Evolutionary conservation across 306 rosid species (phyloP).

Genomic region (Medicago ruthenica): DNA sequence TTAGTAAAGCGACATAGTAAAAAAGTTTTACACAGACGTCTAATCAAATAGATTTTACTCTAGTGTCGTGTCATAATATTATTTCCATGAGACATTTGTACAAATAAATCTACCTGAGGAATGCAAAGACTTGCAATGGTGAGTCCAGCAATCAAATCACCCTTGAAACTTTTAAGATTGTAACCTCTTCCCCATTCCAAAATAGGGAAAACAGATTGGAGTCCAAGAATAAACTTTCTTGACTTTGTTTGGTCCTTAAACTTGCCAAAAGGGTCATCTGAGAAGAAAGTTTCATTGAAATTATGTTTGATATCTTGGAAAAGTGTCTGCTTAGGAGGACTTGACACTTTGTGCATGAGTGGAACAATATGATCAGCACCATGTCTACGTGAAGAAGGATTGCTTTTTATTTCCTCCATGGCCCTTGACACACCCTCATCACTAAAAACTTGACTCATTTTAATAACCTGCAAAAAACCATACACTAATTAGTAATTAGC

Average conservation of each 20-base stretch:
- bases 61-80: not conserved
- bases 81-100: not conserved
- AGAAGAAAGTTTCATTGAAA: slow-evolving; percentile 53
- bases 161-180: slow-evolving; percentile 54
- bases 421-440: slow-evolving; percentile 19
- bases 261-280: slow-evolving; percentile 55
- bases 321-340: slow-evolving; percentile 52
- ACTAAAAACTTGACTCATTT: slow-evolving; percentile 45
- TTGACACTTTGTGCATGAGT: slow-evolving; percentile 44
- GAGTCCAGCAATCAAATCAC: slow-evolving; percentile 62
- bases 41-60: not conserved
- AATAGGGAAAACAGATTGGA: slow-evolving; percentile 67
- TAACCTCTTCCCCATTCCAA: slow-evolving; percentile 63
- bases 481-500: not conserved
- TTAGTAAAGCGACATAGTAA: not conserved
- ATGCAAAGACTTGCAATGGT: slow-evolving; percentile 87
- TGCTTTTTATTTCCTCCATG: slow-evolving; percentile 38
- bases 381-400: slow-evolving; percentile 36
- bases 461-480: slow-evolving; percentile 18
- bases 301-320: slow-evolving; percentile 43
- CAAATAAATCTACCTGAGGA: slow-evolving; percentile 63
- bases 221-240: slow-evolving; percentile 48
- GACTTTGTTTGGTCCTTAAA: slow-evolving; percentile 49
- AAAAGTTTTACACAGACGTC: not conserved
- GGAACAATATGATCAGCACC: slow-evolving; percentile 25